These are phyloP conservation scores for Dicorynia guianensis DNA, from an alignment of 306 rosid species.

Conservation along the genomic window DNA sequence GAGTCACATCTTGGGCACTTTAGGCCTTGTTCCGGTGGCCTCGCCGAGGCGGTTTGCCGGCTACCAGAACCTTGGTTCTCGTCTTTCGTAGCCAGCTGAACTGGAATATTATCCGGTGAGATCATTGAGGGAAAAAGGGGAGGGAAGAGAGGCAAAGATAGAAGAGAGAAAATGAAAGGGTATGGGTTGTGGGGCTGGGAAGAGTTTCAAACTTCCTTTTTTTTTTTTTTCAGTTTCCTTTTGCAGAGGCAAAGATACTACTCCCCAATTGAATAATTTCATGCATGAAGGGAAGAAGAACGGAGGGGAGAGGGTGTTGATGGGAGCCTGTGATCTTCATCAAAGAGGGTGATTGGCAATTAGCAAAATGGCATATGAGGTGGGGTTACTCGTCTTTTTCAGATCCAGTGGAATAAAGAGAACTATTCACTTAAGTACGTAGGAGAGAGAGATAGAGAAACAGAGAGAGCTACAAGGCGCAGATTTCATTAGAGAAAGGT, in stretches of 20 bases:
- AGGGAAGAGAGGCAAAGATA: neutral
- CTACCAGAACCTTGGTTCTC: slow-evolving; percentile 49
- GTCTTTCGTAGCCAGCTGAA: slow-evolving; percentile 44
- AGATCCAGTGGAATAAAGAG: slow-evolving; percentile 68
- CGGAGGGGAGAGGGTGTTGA: slow-evolving; percentile 45
- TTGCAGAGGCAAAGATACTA: slow-evolving; percentile 60
- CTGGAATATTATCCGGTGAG: slow-evolving; percentile 59
- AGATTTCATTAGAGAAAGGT: slow-evolving; percentile 48
- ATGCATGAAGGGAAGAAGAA: slow-evolving; percentile 61
- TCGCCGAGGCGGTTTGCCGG: slow-evolving; percentile 47
- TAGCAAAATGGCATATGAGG: slow-evolving; percentile 40
- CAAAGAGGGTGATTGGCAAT: slow-evolving; percentile 59
- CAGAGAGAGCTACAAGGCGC: slow-evolving; percentile 47
- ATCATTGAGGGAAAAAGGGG: slow-evolving; percentile 40
- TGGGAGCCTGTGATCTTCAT: slow-evolving; percentile 80
- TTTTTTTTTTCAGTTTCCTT: slow-evolving; percentile 57
- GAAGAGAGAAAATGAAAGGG: slow-evolving; percentile 3
- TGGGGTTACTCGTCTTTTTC: slow-evolving; percentile 48
- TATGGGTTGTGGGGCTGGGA: slow-evolving; percentile 13
- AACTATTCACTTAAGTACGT: slow-evolving; percentile 35
- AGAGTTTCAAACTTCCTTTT: slow-evolving; percentile 19
- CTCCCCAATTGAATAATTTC: slow-evolving; percentile 66
- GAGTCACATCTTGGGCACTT: slow-evolving; percentile 94
- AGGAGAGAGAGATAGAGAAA: slow-evolving; percentile 39
- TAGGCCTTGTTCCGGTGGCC: slow-evolving; percentile 55